Percentiles rank a stretch among this genome's conserved stretches.
These are phyloP conservation scores for Pterocarpus santalinus DNA, from an alignment of 306 rosid species.

Conservation along the genomic window DNA sequence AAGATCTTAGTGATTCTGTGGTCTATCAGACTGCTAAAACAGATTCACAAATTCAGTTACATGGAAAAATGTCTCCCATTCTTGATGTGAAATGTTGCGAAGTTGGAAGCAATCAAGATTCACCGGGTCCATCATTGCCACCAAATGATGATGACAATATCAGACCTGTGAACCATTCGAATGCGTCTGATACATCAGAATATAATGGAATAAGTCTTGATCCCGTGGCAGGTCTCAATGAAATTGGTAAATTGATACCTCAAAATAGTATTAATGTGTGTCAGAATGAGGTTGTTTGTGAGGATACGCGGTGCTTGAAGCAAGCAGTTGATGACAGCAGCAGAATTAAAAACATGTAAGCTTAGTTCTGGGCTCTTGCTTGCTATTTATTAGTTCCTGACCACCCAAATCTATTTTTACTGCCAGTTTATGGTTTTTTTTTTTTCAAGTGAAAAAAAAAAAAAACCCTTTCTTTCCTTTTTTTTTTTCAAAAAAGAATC, in stretches of 20 bases:
- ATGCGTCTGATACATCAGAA: conserved; percentile 53
- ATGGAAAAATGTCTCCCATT: conserved; percentile 53
- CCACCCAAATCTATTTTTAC: conserved; percentile 18
- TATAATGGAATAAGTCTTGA: conserved; percentile 47
- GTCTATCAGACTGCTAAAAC: conserved; percentile 50
- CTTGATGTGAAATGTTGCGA: conserved; percentile 49
- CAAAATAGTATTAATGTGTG: conserved; percentile 41
- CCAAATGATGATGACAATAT: conserved; percentile 45
- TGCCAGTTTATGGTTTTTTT: not conserved
- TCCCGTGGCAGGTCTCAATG: conserved; percentile 47
- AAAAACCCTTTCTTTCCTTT: not conserved
- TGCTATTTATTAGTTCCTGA: conserved; percentile 36
- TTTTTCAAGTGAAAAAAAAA: not conserved
- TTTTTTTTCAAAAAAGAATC: not conserved
- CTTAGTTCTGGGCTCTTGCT: conserved; percentile 25
- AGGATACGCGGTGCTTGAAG: conserved; percentile 55
- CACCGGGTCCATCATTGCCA: conserved; percentile 51
- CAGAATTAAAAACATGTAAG: conserved; percentile 74
- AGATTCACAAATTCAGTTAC: conserved; percentile 46
- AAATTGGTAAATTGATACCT: conserved; percentile 53
- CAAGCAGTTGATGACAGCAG: conserved; percentile 50
- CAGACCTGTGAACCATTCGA: conserved; percentile 48
- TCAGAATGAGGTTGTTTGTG: conserved; percentile 47
- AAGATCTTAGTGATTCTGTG: conserved; percentile 51
- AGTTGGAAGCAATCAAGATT: conserved; percentile 51